Base-by-base conservation (phyloP, 164 flowering plant species). In the Chimonanthus salicifolius region DNA sequence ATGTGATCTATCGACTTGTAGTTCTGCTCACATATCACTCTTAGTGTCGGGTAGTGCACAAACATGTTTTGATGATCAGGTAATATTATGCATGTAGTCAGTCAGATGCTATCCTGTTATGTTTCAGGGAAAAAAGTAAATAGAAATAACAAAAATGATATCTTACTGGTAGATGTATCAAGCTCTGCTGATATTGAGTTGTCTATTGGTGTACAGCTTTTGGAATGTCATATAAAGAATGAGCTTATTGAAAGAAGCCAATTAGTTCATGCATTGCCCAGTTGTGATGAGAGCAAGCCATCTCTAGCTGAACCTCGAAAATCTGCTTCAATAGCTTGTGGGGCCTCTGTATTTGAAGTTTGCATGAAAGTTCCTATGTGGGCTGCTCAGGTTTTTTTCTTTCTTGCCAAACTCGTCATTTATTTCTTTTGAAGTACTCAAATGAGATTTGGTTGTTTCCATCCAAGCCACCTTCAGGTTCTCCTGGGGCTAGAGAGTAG, bases 31-130 rank as follows among this genome's bases (percentile, higher is more conserved):
- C 74, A 86, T 92, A 75, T 91, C 98, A 11, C 89, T 94, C 74
- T 71, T 94, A 78, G 90, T 94, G 45, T 91, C 97, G 11, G 98
- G 98, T 15, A 94, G 94, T 79, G 97, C 97, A 47, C 88, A 89
- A 73, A 90, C 98, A 45, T 94, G 98, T 76, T 94, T 94, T 72
- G 89, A 90, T 81, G 97, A 94, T 74, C 95, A 88, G 94, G 98
- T 84, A 80, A 49, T 5, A 13, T 33, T 1, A 7, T 44, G 5
- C 16, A 8, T 9, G 18, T 5, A 4, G 63, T 58, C 16, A 16
- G 21, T 16, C 21, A 62, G 11, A 7, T 51, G 58, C 13, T 51
- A 51, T 51, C 58, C 13, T 51, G 58, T 51, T 51, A 62, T 62
- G 20, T 62, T 3, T 62, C 64, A 62, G 7, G 13, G 2, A 33